Base-by-base conservation (phyloP, 192 early-diverging fungal genomes). In the Coemansia sp. region DNA sequence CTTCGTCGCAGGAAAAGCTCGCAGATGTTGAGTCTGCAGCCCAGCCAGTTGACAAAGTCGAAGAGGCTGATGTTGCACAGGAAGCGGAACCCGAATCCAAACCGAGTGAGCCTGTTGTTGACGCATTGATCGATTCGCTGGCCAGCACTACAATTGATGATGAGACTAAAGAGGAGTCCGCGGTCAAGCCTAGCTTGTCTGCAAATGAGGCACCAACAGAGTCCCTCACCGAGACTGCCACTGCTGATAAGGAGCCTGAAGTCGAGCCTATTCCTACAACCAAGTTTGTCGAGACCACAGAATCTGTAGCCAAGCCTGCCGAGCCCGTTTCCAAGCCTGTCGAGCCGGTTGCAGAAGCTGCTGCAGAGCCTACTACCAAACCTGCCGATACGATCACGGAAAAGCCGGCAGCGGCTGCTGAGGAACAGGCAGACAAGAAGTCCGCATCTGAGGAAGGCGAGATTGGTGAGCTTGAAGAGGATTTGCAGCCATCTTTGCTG, bases 271-370 rank as follows among this genome's bases (percentile, higher is more conserved):
- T 52, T 51, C 56, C 57, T 67, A 28, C 49, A 24, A 53, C 65
- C 77, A 71, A 66, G 67, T 57, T 60, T 62, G 61, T 26, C 61
- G 62, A 55, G 44, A 57, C 41, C 51, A 65, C 71, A 12, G 74
- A 71, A 8, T 21, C 53, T 31, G 38, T 60, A 41, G 47, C 47
- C 22, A 56, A 49, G 23, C 5, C 49, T 19, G 12, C 18, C 5
- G 63, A 62, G 7, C 26, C 21, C 16, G 34, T 50, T 7, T 59
- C 66, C 62, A 71, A 76, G 54, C 71, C 67, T 26, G 23, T 19
- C 31, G 69, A 75, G 28, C 53, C 53, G 4, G 71, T 63, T 3
- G 58, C 69, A 26, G 44, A 62, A 44, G n/a, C 34, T 18, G 14
- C 62, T 18, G 54, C 23, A 21, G 65, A 54, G 32, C 7, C 65